These are phyloP conservation scores for Ciborinia camelliae DNA, from an alignment of 2,329 filamentous ascomycete genomes.

Conservation along the genomic window DNA sequence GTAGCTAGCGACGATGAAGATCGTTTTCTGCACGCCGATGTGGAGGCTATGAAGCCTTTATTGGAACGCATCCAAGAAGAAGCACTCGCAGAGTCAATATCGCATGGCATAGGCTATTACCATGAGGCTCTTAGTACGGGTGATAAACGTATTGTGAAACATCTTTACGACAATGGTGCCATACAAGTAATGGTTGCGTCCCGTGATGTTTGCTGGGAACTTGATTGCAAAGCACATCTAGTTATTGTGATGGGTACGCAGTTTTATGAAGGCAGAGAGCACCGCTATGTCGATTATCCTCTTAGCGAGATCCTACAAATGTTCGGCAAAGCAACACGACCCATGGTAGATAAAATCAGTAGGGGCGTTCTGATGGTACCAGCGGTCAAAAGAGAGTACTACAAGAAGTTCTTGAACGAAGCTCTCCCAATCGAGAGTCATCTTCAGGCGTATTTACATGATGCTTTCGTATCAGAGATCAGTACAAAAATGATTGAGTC, in stretches of 20 bases:
- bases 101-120: conserved; percentile 94
- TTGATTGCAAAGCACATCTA: conserved; percentile 82
- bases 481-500: conserved; percentile 94
- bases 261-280: conserved; percentile 93
- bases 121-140: conserved; percentile 87
- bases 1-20: conserved; percentile 89
- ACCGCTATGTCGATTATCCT: conserved; percentile 94
- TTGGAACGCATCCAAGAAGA: conserved; percentile 81
- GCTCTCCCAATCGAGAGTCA: conserved; percentile 94
- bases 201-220: conserved; percentile 93
- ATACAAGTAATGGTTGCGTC: conserved; percentile 71
- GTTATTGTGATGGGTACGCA: conserved; percentile 98
- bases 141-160: conserved; percentile 90
- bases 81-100: conserved; percentile 81
- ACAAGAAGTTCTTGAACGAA: conserved; percentile 97
- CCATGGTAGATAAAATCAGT: conserved; percentile 73
- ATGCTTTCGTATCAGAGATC: conserved; percentile 95
- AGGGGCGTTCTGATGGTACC: conserved; percentile 97
- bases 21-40: conserved; percentile 82
- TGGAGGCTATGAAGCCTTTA: conserved; percentile 77
- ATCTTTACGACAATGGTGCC: conserved; percentile 75
- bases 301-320: conserved; percentile 94
- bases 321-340: conserved; percentile 88
- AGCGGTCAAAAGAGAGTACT: conserved; percentile 91
- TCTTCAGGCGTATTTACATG: conserved; percentile 84